phyloP scores from a whole-genome alignment of 345 rosid species.

The Murraya koenigii region DNA sequence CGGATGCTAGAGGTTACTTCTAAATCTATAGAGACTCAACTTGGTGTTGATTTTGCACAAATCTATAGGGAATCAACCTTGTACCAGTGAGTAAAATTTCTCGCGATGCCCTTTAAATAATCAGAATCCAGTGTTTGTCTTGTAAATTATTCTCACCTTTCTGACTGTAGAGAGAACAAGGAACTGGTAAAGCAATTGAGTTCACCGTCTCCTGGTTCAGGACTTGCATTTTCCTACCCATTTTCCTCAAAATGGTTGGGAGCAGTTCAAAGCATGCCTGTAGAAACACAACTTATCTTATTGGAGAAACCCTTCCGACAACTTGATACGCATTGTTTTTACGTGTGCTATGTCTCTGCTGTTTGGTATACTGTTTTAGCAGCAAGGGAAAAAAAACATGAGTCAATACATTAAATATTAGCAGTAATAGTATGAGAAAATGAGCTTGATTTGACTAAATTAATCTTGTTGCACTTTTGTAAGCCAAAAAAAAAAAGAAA shows the following conservation, averaged over 20 bases:
- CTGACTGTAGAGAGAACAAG: slow-evolving; percentile 28
- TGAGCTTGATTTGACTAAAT: too few species aligned
- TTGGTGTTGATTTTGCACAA: slow-evolving; percentile 37
- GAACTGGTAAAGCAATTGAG: slow-evolving; percentile 26
- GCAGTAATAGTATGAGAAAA: too few species aligned
- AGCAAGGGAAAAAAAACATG: slow-evolving; percentile 51
- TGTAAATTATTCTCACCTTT: background rate
- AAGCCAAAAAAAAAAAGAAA: too few species aligned
- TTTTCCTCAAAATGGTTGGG: slow-evolving; percentile 41
- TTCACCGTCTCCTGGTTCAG: slow-evolving; percentile 25
- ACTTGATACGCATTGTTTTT: slow-evolving; percentile 39
- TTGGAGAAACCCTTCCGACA: slow-evolving; percentile 61
- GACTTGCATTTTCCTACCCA: slow-evolving; percentile 29
- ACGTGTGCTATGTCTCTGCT: slow-evolving; percentile 27
- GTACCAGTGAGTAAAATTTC: slow-evolving; percentile 28
- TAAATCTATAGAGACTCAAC: slow-evolving; percentile 32
- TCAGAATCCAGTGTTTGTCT: background rate
- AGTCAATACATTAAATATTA: background rate
- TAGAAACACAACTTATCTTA: slow-evolving; percentile 63
- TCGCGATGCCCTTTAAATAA: background rate
- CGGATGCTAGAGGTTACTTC: slow-evolving; percentile 51
- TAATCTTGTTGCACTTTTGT: too few species aligned
- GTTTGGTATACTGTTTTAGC: slow-evolving; percentile 50
- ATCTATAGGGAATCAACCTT: slow-evolving; percentile 34
- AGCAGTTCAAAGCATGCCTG: slow-evolving; percentile 51